phyloP scores from a whole-genome alignment of 495 filamentous ascomycete genomes.

The Tuber umbilicatum region DNA sequence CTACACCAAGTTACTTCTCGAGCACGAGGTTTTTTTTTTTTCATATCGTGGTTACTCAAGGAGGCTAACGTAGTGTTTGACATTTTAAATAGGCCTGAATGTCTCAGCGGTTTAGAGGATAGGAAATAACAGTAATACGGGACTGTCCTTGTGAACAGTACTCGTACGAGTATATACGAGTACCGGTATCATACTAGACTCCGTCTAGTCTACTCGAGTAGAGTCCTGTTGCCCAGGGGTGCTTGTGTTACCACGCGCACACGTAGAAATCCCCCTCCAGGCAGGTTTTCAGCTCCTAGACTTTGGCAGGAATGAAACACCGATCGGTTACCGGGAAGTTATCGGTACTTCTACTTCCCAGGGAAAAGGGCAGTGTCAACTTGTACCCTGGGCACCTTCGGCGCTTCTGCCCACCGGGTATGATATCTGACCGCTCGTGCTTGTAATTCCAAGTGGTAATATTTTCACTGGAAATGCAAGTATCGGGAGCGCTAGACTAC shows the following conservation, averaged over 20 bases:
- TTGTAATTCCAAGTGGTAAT: neutral
- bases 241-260: neutral
- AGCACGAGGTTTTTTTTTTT: no score
- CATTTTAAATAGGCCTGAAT: no score
- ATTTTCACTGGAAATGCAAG: neutral
- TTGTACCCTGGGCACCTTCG: neutral
- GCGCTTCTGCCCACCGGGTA: neutral
- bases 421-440: neutral
- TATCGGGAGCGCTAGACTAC: neutral
- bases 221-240: neutral
- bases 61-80: no score
- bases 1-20: no score
- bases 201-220: no score
- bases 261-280: neutral
- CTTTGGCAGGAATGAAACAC: neutral
- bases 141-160: no score
- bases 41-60: no score
- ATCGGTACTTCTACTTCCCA: neutral
- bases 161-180: no score
- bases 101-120: no score
- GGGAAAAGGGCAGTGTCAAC: neutral
- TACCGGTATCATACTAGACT: no score
- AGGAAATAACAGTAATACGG: no score
- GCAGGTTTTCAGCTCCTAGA: neutral
- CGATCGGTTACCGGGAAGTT: neutral